These are phyloP conservation scores for Paecilomyces formosus DNA, from an alignment of 2,329 filamentous ascomycete genomes.

Conservation along the genomic window DNA sequence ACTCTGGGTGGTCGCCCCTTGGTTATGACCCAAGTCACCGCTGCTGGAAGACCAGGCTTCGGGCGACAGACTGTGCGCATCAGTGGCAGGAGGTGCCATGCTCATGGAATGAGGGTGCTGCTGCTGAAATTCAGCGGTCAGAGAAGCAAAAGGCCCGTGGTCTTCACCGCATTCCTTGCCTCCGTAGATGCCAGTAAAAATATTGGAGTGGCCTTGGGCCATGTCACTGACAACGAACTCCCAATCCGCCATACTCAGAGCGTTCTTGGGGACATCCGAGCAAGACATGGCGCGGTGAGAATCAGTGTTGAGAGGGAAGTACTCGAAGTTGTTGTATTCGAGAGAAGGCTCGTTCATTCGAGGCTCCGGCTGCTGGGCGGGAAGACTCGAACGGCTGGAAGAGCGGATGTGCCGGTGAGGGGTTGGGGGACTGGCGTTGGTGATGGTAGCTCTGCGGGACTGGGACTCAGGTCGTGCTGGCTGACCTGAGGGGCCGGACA, in stretches of 20 bases:
- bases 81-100: conserved; percentile 12
- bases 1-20: conserved; percentile 39
- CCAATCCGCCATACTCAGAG: conserved; percentile 65
- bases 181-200: conserved; percentile 52
- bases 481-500: conserved; percentile 13
- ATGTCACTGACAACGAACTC: conserved; percentile 72
- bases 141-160: conserved; percentile 25
- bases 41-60: conserved; percentile 33
- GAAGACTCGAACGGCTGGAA: conserved; percentile 22
- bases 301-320: conserved; percentile 39
- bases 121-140: conserved; percentile 22
- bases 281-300: conserved; percentile 24
- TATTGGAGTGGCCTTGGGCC: conserved; percentile 71
- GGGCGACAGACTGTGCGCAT: conserved; percentile 30
- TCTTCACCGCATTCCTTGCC: conserved; percentile 33
- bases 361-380: conserved; percentile 10
- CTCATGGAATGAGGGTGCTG: conserved; percentile 15
- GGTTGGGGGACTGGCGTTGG: conserved; percentile 19
- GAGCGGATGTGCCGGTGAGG: conserved; percentile 21
- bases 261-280: conserved; percentile 37
- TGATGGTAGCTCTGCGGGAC: conserved; percentile 26
- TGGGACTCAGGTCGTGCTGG: conserved; percentile 14
- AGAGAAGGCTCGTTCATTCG: conserved; percentile 2
- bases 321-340: conserved; percentile 48
- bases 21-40: conserved; percentile 26